These are phyloP conservation scores for Ciborinia camelliae DNA, from an alignment of 2,329 filamentous ascomycete genomes.

Conservation along the genomic window DNA sequence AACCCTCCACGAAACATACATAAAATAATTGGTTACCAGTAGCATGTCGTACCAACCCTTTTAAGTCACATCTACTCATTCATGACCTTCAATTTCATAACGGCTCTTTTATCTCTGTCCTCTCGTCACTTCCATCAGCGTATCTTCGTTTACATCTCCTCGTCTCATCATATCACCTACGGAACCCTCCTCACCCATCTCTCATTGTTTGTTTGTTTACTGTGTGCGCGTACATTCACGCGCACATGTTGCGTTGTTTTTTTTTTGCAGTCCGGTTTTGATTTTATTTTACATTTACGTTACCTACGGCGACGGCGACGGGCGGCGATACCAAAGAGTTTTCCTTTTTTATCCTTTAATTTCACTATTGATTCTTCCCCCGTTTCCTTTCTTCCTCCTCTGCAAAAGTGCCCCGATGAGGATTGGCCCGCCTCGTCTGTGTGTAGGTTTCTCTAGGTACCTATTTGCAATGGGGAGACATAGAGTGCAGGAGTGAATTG, in stretches of 20 bases:
- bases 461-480: not conserved
- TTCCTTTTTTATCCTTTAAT: slow-evolving; percentile 19
- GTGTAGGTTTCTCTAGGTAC: too few species aligned
- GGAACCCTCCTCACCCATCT: not conserved
- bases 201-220: slow-evolving; percentile 11
- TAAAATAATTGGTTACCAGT: not conserved
- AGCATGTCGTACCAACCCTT: not conserved
- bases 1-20: slow-evolving; percentile 4
- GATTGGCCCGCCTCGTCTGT: not conserved
- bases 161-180: slow-evolving; percentile 2
- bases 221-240: not conserved
- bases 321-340: slow-evolving; percentile 35
- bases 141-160: slow-evolving; percentile 8
- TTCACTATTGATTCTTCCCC: slow-evolving; percentile 10
- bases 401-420: not conserved
- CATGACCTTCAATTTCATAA: not conserved
- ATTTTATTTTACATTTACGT: slow-evolving; percentile 16
- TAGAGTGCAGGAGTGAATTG: not conserved
- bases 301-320: slow-evolving; percentile 11
- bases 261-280: not conserved
- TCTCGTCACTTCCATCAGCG: not conserved
- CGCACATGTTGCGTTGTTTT: not conserved
- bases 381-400: slow-evolving; percentile 4
- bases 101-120: not conserved
- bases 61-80: not conserved